phyloP scores from a whole-genome alignment of 345 rosid species.

The Combretum micranthum region DNA sequence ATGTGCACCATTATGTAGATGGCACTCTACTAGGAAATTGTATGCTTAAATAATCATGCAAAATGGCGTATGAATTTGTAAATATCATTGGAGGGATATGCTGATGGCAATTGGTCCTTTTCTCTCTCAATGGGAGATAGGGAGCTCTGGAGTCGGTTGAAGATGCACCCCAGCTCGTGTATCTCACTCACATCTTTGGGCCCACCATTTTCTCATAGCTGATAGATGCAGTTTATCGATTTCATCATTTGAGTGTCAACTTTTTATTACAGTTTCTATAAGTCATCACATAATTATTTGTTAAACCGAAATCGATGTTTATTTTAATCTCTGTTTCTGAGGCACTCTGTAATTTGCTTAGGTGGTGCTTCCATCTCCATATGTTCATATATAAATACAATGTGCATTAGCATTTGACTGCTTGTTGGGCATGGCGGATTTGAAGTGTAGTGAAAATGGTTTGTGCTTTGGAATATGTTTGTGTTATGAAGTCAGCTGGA shows the following conservation, averaged over 20 bases:
- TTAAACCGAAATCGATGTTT: constrained; percentile 9
- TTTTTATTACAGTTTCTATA: constrained; percentile 14
- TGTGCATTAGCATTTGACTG: too few species aligned
- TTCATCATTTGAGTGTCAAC: constrained; percentile 28
- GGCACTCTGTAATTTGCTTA: too few species aligned
- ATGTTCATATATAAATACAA: too few species aligned
- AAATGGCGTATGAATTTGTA: too few species aligned
- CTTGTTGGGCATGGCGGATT: too few species aligned
- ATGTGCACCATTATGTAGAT: constrained; percentile 58
- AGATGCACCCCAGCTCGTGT: neutral
- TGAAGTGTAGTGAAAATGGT: too few species aligned
- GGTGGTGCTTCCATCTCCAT: too few species aligned
- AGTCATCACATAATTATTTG: constrained; percentile 10
- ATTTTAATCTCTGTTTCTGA: too few species aligned
- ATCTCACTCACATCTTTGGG: constrained; percentile 10
- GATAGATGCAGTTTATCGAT: constrained; percentile 29
- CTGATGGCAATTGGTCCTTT: neutral
- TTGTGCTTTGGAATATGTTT: too few species aligned
- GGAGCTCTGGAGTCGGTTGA: neutral
- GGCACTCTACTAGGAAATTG: neutral
- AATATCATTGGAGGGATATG: too few species aligned
- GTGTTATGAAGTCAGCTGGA: too few species aligned
- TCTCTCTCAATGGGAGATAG: neutral
- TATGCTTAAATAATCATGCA: neutral
- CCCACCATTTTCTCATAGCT: constrained; percentile 25